Evolutionary conservation across 306 rosid species (phyloP).

Genomic region (Acacia melanoxylon): DNA sequence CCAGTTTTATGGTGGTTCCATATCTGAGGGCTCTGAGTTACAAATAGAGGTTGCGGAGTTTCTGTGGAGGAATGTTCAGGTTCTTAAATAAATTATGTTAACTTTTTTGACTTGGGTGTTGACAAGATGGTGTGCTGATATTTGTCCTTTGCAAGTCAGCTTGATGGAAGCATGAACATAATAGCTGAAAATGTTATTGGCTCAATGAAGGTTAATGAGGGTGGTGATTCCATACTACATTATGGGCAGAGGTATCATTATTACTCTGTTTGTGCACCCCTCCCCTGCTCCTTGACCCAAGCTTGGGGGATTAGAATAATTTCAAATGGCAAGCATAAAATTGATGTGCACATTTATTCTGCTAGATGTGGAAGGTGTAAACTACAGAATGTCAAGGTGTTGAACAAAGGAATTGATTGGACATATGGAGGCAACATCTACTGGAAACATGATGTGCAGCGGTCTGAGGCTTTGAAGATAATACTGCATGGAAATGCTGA

Average conservation of each 20-base stretch:
- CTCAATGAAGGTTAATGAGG: constrained; percentile 54
- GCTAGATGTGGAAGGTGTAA: constrained; percentile 94
- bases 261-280: not conserved
- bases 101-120: constrained; percentile 23
- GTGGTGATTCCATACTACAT: constrained; percentile 63
- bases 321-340: constrained; percentile 21
- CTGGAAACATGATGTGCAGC: constrained; percentile 85
- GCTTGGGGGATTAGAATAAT: not conserved
- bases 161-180: constrained; percentile 78
- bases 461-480: constrained; percentile 63
- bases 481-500: constrained; percentile 94
- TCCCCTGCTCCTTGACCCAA: not conserved
- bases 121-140: constrained; percentile 39
- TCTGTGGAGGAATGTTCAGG: constrained; percentile 92
- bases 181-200: constrained; percentile 71
- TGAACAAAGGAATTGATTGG: constrained; percentile 88
- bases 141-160: constrained; percentile 51
- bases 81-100: constrained; percentile 31
- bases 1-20: constrained; percentile 85
- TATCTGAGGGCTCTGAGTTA: constrained; percentile 83
- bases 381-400: constrained; percentile 76
- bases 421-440: constrained; percentile 55
- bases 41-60: constrained; percentile 92
- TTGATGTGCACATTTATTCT: constrained; percentile 29
- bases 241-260: constrained; percentile 74